phyloP scores from a whole-genome alignment of 1,284 basidiomycete species.

The Macrocystidia cucumis region DNA sequence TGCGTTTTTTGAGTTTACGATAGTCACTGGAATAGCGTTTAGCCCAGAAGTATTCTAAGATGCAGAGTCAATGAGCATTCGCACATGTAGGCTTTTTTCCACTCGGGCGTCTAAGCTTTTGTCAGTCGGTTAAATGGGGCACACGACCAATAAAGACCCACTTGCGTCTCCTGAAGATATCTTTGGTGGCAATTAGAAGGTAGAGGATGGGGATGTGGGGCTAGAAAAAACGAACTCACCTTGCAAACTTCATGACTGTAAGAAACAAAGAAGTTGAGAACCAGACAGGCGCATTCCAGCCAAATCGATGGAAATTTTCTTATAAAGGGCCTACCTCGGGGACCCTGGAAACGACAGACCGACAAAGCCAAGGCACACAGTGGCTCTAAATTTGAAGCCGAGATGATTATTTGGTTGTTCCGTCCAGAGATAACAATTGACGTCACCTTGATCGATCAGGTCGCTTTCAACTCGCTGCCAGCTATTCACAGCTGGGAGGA shows the following conservation, averaged over 20 bases:
- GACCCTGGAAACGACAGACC: too few relatives aligned
- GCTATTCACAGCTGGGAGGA: too few relatives aligned
- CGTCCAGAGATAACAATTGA: too few relatives aligned
- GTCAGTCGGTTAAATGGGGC: neutral
- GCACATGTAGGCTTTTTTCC: conserved; percentile 79
- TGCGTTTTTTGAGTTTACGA: conserved; percentile 60
- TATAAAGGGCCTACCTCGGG: too few relatives aligned
- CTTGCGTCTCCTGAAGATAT: conserved; percentile 68
- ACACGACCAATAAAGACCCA: conserved; percentile 16
- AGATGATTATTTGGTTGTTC: too few relatives aligned
- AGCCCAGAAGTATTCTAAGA: conserved; percentile 1
- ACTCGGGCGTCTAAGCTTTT: conserved; percentile 58
- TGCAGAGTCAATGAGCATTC: conserved; percentile 13
- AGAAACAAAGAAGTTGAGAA: too few relatives aligned
- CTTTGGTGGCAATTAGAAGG: conserved; percentile 18
- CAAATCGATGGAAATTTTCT: too few relatives aligned
- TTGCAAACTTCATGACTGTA: conserved; percentile 44
- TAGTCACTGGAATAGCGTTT: conserved; percentile 48
- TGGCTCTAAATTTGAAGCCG: too few relatives aligned
- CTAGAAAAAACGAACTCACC: conserved; percentile 23
- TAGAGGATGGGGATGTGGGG: conserved; percentile 11
- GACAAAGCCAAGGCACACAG: too few relatives aligned
- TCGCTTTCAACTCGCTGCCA: too few relatives aligned
- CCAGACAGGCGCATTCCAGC: too few relatives aligned
- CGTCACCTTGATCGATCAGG: too few relatives aligned